These are phyloP conservation scores for Xenoacremonium recifei DNA, from an alignment of 2,329 filamentous ascomycete species.

Conservation along the genomic window DNA sequence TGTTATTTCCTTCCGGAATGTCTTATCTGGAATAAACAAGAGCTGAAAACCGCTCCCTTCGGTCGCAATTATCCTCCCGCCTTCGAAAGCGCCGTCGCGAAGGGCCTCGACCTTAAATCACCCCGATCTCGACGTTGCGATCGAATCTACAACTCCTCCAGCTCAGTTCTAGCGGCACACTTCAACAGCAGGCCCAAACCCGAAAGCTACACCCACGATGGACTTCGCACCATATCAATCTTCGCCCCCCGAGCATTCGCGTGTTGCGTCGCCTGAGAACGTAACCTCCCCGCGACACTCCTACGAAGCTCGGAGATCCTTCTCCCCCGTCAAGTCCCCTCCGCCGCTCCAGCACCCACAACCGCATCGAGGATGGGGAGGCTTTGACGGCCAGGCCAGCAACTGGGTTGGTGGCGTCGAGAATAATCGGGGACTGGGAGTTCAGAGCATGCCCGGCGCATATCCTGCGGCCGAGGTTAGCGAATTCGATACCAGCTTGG, in stretches of 20 bases:
- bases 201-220: too few species aligned
- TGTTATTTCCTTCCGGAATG: too few species aligned
- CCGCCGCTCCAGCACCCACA: slow-evolving; percentile 49
- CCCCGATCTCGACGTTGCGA: too few species aligned
- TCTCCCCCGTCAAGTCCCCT: slow-evolving; percentile 46
- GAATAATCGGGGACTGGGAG: slow-evolving; percentile 19
- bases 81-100: too few species aligned
- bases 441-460: slow-evolving; percentile 31
- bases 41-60: too few species aligned
- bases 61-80: too few species aligned
- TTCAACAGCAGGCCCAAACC: too few species aligned
- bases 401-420: slow-evolving; percentile 25
- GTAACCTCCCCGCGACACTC: slow-evolving; percentile 53
- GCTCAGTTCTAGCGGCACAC: too few species aligned
- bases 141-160: too few species aligned
- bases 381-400: slow-evolving; percentile 37
- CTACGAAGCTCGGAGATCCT: slow-evolving; percentile 51
- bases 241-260: slow-evolving; percentile 78
- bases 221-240: slow-evolving; percentile 98
- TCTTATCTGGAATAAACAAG: too few species aligned
- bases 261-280: slow-evolving; percentile 69
- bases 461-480: slow-evolving; percentile 56
- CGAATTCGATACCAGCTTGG: slow-evolving; percentile 89
- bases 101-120: neutral
- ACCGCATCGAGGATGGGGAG: slow-evolving; percentile 54